Percentiles rank a stretch among this genome's conserved stretches.
Evolutionary conservation across 352 stramenopile genomes (phyloP).

Genomic region (Pythium chondricola): DNA sequence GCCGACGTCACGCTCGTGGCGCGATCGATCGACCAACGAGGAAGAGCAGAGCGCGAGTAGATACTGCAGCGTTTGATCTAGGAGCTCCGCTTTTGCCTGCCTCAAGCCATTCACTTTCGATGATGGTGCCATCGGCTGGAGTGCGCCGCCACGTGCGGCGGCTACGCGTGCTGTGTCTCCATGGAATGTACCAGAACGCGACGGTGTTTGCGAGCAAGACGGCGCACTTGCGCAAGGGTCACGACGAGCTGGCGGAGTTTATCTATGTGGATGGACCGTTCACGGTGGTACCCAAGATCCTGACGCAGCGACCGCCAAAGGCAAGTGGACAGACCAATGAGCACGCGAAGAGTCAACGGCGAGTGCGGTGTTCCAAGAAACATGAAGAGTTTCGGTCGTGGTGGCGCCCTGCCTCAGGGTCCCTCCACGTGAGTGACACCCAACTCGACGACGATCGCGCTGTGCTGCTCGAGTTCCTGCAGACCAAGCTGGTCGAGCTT

Average conservation of each 20-base stretch:
- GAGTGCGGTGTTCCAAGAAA: slow-evolving; percentile 41
- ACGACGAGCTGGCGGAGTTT: slow-evolving; percentile 42
- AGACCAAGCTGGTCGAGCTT: slow-evolving; percentile 42
- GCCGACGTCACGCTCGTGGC: too few species aligned
- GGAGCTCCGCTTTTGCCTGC: too few species aligned
- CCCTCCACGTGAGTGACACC: slow-evolving; percentile 37
- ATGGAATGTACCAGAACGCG: slow-evolving; percentile 84
- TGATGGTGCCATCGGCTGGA: background rate
- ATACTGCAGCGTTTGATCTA: too few species aligned
- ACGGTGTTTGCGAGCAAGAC: slow-evolving; percentile 64
- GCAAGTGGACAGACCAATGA: too few species aligned
- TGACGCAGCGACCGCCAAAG: slow-evolving; percentile 38
- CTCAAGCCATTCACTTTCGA: too few species aligned
- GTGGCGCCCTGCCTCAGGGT: slow-evolving; percentile 48
- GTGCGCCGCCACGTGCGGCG: slow-evolving; percentile 21
- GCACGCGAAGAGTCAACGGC: slow-evolving; percentile 16
- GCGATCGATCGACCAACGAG: too few species aligned
- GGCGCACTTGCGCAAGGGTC: slow-evolving; percentile 34
- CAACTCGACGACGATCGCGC: slow-evolving; percentile 48
- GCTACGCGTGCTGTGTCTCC: slow-evolving; percentile 71
- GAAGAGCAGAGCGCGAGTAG: too few species aligned
- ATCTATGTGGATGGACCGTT: slow-evolving; percentile 73
- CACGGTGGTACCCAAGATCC: slow-evolving; percentile 61
- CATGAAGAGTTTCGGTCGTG: slow-evolving; percentile 66
- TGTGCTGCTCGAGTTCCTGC: slow-evolving; percentile 52